Conservation (phyloP, 2,329 filamentous ascomycete genomes). For the Parastagonospora nodorum region DNA sequence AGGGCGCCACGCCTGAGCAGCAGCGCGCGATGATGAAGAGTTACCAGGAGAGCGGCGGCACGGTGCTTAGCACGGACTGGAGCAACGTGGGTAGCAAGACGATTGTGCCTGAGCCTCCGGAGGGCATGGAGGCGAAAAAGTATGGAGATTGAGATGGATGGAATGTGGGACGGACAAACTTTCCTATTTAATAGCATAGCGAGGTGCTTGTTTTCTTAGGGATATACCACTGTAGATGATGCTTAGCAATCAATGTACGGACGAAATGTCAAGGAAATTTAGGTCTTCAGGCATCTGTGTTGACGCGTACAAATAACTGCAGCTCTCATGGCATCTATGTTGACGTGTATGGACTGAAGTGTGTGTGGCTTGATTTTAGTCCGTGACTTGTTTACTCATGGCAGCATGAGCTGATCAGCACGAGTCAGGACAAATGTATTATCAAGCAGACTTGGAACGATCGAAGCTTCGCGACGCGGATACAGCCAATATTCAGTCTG, state of each 20-base stretch:
- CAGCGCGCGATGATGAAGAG: slow-evolving; percentile 97
- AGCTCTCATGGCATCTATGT: too few relatives aligned
- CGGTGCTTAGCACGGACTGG: slow-evolving; percentile 92
- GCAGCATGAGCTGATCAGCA: too few relatives aligned
- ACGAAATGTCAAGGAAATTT: not conserved
- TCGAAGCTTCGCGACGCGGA: too few relatives aligned
- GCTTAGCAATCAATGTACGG: not conserved
- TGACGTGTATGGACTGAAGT: too few relatives aligned
- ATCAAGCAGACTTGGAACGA: too few relatives aligned
- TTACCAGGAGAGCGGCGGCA: slow-evolving; percentile 91
- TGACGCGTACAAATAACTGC: too few relatives aligned
- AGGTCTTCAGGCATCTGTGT: not conserved
- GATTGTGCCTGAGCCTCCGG: slow-evolving; percentile 75
- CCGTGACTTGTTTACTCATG: too few relatives aligned
- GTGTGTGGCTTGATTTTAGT: too few relatives aligned
- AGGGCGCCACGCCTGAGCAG: slow-evolving; percentile 75
- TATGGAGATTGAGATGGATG: slow-evolving; percentile 43
- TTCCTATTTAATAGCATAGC: not conserved
- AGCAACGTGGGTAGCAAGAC: slow-evolving; percentile 72
- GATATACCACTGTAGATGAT: not conserved
- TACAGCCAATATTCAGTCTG: too few relatives aligned
- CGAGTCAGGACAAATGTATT: too few relatives aligned
- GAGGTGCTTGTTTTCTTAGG: not conserved
- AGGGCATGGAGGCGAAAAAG: slow-evolving; percentile 77
- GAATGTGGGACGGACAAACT: not conserved